Conservation (phyloP, 2,329 filamentous ascomycete species). For the Sporothrix mexicana region DNA sequence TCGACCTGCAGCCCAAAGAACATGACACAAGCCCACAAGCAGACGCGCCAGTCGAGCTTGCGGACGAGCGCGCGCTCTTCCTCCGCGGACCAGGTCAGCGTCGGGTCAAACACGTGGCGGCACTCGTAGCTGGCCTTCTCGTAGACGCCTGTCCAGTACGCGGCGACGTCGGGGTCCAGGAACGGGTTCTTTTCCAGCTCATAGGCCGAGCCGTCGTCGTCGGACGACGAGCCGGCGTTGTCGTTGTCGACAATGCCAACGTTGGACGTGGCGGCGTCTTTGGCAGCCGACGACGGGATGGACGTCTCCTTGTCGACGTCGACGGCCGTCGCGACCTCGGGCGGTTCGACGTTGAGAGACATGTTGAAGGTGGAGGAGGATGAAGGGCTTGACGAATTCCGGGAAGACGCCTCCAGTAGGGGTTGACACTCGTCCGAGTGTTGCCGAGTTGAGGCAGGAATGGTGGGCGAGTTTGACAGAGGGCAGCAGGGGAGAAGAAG, state of each 20-base stretch:
- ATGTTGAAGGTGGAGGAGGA: background rate
- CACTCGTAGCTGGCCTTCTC: constrained; percentile 56
- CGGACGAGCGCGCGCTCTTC: constrained; percentile 61
- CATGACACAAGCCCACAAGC: constrained; percentile 59
- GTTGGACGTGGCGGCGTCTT: background rate
- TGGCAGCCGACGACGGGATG: background rate
- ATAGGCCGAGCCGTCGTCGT: constrained; percentile 30
- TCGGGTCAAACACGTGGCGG: constrained; percentile 60
- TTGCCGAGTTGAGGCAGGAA: constrained; percentile 12
- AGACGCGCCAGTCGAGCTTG: constrained; percentile 52
- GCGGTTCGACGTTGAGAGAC: constrained; percentile 22
- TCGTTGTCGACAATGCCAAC: background rate
- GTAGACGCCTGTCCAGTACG: constrained; percentile 46
- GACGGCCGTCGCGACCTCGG: constrained; percentile 12
- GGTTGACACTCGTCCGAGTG: constrained; percentile 32
- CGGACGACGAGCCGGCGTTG: background rate
- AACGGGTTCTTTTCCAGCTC: constrained; percentile 43
- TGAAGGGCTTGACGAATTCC: too few species aligned
- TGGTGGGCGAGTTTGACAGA: background rate
- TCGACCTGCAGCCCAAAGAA: constrained; percentile 68
- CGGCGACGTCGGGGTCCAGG: constrained; percentile 41
- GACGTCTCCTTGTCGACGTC: constrained; percentile 6
- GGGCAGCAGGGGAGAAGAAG: background rate
- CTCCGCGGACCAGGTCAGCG: constrained; percentile 57
- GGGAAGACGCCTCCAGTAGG: background rate